Evolutionary conservation across 345 rosid species (phyloP), one percentile per base, ranked within the genome.

Genomic region (Pelargonium nanum): DNA sequence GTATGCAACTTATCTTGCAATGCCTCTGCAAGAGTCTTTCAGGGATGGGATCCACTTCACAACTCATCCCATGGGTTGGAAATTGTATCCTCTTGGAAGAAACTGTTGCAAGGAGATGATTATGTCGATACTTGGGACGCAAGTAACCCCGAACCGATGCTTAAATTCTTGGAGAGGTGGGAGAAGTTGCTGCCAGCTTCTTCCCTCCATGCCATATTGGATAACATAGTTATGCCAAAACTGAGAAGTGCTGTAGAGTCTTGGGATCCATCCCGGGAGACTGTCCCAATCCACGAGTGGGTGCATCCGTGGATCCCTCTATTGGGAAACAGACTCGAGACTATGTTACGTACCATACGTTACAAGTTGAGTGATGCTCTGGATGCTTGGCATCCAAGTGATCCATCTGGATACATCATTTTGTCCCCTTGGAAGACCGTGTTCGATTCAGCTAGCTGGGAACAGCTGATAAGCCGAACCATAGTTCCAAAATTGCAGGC

Each of bases 121-220:
- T 69, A 66, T 71, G 69, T 78, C 55, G 85, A 77, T 72, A 87
- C 92, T 28, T 93, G 96, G 99, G 94, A 89, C 69, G 83, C 94
- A 22, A 78, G 97, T 75, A 86, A 87, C 64, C 94, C 94, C 34
- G 97, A 93, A 71, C 91, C 97, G 7, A 93, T 93, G 97, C 94
- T 93, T 59, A 84, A 80, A 62, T 89, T 93, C 61, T 64, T 89
- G 67, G 97, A 92, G 70, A 72, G 80, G 5, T 92, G 98, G 96
- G 93, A 92, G 56, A 80, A 70, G 64, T 59, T 84, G 63, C 68
- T 93, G 30, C 97, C 97, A 13, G 59, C 82, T 56, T 78, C 94
- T 26, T 81, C 87, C 59, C 68, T 74, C 23, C 81, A 85, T 12
- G 78, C 81, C 58, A 81, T 87, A 55, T 64, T 85, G 65, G 84